phyloP scores from a whole-genome alignment of 2,329 filamentous ascomycete genomes.

The Dendryphion nanum region DNA sequence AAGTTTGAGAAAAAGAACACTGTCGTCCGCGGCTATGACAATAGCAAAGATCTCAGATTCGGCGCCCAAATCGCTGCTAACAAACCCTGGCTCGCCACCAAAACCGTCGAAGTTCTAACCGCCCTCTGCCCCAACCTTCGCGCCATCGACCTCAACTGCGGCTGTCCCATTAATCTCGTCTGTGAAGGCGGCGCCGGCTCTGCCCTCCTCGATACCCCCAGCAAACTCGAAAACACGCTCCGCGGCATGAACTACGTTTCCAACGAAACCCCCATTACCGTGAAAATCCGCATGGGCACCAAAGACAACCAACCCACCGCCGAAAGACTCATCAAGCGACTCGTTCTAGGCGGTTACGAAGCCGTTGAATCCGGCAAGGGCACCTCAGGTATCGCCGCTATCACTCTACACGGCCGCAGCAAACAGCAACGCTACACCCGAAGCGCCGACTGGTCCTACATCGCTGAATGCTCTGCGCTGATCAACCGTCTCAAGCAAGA shows the following conservation, averaged over 20 bases:
- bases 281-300: constrained; percentile 92
- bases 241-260: constrained; percentile 95
- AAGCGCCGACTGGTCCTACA: constrained; percentile 92
- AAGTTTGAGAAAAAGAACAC: constrained; percentile 57
- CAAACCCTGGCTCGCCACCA: constrained; percentile 86
- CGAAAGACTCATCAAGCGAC: constrained; percentile 74
- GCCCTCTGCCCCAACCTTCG: constrained; percentile 78
- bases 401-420: constrained; percentile 90
- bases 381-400: constrained; percentile 74
- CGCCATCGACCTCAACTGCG: constrained; percentile 93
- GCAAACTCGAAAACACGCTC: constrained; percentile 91
- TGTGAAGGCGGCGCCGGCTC: constrained; percentile 87
- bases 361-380: constrained; percentile 65
- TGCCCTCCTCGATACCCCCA: constrained; percentile 81
- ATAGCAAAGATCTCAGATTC: constrained; percentile 79
- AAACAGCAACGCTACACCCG: constrained; percentile 93
- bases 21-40: constrained; percentile 75
- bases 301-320: constrained; percentile 77
- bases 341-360: constrained; percentile 77
- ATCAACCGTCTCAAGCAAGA: constrained; percentile 77
- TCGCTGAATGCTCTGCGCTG: constrained; percentile 81
- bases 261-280: constrained; percentile 84
- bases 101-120: constrained; percentile 79
- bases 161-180: constrained; percentile 93
- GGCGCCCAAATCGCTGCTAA: constrained; percentile 91